Base-by-base conservation (phyloP, 805 yeast species). In the Candida sphagnicola region DNA sequence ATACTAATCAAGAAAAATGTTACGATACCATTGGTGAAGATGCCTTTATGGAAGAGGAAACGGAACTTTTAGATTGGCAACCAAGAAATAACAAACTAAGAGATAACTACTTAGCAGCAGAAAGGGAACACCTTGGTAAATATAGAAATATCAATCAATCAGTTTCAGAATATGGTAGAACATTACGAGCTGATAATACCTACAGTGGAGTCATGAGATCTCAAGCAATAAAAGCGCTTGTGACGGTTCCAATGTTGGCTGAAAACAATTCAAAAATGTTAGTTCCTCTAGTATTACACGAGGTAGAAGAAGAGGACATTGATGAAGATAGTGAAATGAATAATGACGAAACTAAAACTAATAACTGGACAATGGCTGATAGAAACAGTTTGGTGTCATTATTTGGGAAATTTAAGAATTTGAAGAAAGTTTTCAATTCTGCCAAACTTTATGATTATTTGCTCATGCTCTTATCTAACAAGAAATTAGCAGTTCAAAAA, bases 401-500 rank as follows among this genome's bases (percentile, higher is more conserved):
- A 8, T 75, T 90, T 44, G 62, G 82, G 3, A 70, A 72, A 37
- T 85, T 91, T 62, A 78, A 72, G 32, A 78, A 78, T 39, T 74
- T 89, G 44, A 75, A 73, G 37, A 69, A 69, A n/a, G 61, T 81
- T 13, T 60, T 70, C 31, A 67, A 72, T 13, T 65, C 80, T 18
- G 76, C 72, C 1, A 74, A 72, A 16, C 73, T 93, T 3, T 72
- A 71, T 43, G 60, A 63, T 1, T 71, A 77, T 35, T 59, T 84
- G 33, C 58, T 85, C 37, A 61, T 64, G 17, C 65, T 84, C 33
- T 60, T 93, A 30, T 75, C 86, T 5, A 79, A 82, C 54, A 76
- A 79, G 49, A 74, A 70, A 33, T 54, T 74, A 1, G 77, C 75
- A 5, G 70, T 82, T 1, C 97, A 91, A 60, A 79, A 77, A 45